phyloP scores from a whole-genome alignment of 768 basidiomycete genomes.

The Galerina marginata region DNA sequence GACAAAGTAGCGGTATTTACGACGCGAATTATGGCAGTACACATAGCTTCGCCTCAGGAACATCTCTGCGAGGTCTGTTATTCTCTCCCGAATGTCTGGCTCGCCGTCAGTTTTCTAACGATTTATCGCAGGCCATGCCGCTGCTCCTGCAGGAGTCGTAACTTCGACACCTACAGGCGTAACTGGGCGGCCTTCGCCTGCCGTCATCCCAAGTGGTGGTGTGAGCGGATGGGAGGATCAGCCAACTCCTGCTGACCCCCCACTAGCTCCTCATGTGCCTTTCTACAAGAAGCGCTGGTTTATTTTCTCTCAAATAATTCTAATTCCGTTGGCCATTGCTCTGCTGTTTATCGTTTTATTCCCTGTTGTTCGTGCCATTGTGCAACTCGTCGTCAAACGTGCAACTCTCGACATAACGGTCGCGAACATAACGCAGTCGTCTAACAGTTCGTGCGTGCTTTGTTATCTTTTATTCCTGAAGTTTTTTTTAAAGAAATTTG shows the following conservation, averaged over 20 bases:
- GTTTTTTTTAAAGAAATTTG: not conserved
- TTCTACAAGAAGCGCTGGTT: conserved; percentile 70
- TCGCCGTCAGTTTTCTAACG: not conserved
- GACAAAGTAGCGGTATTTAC: conserved; percentile 43
- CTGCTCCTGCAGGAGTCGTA: conserved; percentile 32
- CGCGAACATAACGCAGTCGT: conserved; percentile 55
- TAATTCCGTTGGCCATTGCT: conserved; percentile 58
- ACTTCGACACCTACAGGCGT: conserved; percentile 32
- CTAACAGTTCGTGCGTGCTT: conserved; percentile 59
- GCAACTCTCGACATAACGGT: conserved; percentile 57
- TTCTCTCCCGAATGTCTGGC: not conserved
- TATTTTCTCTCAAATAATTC: conserved; percentile 60
- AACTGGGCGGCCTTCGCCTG: conserved; percentile 1
- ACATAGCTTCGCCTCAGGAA: conserved; percentile 36
- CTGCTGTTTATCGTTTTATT: conserved; percentile 71
- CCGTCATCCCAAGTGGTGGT: conserved; percentile 15
- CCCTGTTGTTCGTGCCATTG: conserved; percentile 70
- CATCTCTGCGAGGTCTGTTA: conserved; percentile 40
- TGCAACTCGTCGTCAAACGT: conserved; percentile 66
- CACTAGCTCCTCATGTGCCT: conserved; percentile 36
- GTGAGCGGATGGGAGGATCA: conserved; percentile 27
- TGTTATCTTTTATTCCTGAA: not conserved
- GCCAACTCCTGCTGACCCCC: conserved; percentile 14
- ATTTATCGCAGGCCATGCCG: conserved; percentile 36
- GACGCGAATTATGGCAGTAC: conserved; percentile 32